phyloP scores from a whole-genome alignment of 2,329 filamentous ascomycete genomes.

The Aureobasidium sp. region DNA sequence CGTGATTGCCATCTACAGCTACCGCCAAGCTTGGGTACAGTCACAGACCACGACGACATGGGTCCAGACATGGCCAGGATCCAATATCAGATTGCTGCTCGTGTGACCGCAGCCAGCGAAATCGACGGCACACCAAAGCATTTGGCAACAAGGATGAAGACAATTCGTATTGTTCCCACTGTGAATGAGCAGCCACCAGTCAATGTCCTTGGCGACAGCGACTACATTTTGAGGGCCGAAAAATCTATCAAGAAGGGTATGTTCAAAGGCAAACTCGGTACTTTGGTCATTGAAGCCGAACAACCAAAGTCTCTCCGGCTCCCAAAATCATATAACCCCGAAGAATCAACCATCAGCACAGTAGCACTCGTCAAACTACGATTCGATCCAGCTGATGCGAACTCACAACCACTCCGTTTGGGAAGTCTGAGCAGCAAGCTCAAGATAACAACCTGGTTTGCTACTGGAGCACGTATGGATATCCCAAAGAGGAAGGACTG shows the following conservation, averaged over 20 bases:
- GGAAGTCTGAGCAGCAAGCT: constrained; percentile 47
- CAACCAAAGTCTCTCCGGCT: constrained; percentile 53
- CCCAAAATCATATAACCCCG: constrained; percentile 32
- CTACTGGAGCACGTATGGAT: constrained; percentile 43
- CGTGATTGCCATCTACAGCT: constrained; percentile 50
- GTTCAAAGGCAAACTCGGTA: constrained; percentile 53
- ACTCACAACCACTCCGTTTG: constrained; percentile 46
- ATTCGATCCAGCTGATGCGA: constrained; percentile 51
- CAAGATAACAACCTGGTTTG: constrained; percentile 52
- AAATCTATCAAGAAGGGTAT: constrained; percentile 55
- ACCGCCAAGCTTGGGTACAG: constrained; percentile 51
- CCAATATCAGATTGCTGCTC: constrained; percentile 45
- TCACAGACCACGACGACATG: constrained; percentile 49
- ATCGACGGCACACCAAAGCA: constrained; percentile 34
- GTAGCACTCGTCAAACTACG: constrained; percentile 51
- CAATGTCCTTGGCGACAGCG: constrained; percentile 37
- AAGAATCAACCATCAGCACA: constrained; percentile 42
- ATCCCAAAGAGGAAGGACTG: constrained; percentile 41
- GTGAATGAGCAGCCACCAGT: constrained; percentile 55
- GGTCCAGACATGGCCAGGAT: constrained; percentile 57
- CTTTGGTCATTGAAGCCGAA: constrained; percentile 48
- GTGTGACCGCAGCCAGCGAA: constrained; percentile 34
- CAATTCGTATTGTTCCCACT: constrained; percentile 53
- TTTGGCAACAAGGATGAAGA: constrained; percentile 44
- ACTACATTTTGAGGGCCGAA: constrained; percentile 50